These are phyloP conservation scores for Teratosphaeria epicoccoides DNA, from an alignment of 2,329 filamentous ascomycete species.

Conservation along the genomic window DNA sequence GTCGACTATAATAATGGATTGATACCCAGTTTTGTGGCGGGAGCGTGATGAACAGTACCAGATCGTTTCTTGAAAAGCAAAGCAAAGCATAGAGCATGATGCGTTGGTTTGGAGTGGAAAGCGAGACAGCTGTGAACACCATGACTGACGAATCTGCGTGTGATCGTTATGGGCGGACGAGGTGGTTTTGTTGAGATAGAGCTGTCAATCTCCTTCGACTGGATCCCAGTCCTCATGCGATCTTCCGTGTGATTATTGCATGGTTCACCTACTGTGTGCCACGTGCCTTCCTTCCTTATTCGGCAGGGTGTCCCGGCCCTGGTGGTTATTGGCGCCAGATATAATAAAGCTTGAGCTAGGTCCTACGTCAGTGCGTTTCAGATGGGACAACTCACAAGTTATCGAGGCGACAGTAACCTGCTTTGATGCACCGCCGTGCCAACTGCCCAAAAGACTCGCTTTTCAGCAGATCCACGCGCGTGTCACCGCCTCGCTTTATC, in stretches of 20 bases:
- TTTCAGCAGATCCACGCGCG: too few relatives aligned
- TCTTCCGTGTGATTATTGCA: too few relatives aligned
- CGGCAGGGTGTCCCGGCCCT: not conserved
- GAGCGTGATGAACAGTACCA: not conserved
- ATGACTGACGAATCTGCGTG: not conserved
- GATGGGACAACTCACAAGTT: not conserved
- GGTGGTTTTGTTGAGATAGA: not conserved
- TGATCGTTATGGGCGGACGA: not conserved
- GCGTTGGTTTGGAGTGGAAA: not conserved
- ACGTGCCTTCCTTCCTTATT: not conserved
- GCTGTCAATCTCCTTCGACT: not conserved
- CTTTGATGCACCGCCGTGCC: too few relatives aligned
- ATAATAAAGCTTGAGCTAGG: not conserved
- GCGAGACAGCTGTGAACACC: not conserved
- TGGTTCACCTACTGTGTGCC: not conserved
- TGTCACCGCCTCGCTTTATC: too few relatives aligned
- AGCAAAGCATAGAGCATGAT: not conserved
- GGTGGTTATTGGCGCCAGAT: not conserved
- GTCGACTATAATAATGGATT: not conserved
- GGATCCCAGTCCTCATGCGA: not conserved
- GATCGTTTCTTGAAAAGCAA: not conserved
- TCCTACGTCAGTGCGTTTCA: not conserved
- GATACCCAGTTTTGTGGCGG: not conserved
- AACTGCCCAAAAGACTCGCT: too few relatives aligned
- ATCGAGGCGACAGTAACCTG: not conserved